Evolutionary conservation across 108 stramenopile genomes (phyloP).

Genomic region (Schizochytrium sp.): DNA sequence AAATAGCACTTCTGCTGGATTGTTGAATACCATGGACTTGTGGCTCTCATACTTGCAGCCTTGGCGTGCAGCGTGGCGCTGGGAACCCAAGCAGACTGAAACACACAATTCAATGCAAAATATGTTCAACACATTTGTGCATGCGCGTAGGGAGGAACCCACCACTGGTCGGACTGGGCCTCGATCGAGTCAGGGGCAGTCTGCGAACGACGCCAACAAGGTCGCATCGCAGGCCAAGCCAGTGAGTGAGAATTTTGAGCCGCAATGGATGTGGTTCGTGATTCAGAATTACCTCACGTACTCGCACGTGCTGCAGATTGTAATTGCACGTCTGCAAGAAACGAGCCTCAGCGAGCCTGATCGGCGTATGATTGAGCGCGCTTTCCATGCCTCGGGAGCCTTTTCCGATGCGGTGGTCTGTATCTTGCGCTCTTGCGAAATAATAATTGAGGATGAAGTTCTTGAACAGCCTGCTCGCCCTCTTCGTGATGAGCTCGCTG

Average conservation of each 20-base stretch:
- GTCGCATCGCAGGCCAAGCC: neutral
- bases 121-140: conserved; percentile 6
- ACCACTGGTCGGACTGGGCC: neutral
- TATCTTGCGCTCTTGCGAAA: conserved; percentile 45
- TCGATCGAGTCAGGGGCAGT: neutral
- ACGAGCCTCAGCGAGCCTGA: neutral
- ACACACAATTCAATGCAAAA: neutral
- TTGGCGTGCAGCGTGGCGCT: neutral
- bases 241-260: neutral
- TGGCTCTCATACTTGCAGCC: conserved; percentile 39
- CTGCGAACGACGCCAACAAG: neutral
- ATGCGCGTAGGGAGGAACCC: neutral
- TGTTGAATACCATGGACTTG: conserved; percentile 14
- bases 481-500: neutral
- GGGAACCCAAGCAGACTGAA: neutral
- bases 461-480: neutral
- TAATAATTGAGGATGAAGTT: conserved; percentile 38
- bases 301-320: conserved; percentile 2
- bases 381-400: neutral
- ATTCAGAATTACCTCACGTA: conserved; percentile 43
- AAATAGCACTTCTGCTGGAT: neutral
- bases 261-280: conserved; percentile 58
- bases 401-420: conserved; percentile 31
- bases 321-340: neutral
- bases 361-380: neutral